Evolutionary conservation across 108 stramenopile species (phyloP).

Genomic region (Parietichytrium sp.): DNA sequence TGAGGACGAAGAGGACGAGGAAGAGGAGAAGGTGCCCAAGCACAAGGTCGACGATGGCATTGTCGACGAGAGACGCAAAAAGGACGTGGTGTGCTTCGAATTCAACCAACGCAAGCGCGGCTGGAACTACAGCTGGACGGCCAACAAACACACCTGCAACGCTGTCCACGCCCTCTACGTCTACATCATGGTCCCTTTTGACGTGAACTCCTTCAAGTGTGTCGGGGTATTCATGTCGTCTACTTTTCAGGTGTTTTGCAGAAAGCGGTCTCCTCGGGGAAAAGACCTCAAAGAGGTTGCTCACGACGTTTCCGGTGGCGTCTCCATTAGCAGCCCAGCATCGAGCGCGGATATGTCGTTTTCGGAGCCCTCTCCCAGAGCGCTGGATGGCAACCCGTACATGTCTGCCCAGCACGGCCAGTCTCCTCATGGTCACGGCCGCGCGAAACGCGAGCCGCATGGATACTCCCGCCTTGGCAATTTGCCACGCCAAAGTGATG

Average conservation of each 20-base stretch:
- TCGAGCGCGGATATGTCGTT: no score
- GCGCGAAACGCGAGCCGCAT: no score
- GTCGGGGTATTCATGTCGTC: background rate
- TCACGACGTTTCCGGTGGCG: no score
- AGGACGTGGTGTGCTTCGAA: background rate
- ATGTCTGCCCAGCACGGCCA: no score
- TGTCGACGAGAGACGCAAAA: background rate
- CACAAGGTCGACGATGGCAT: background rate
- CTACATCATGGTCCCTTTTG: slow-evolving; percentile 36
- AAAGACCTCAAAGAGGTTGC: no score
- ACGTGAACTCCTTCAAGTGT: background rate
- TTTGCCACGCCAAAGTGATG: no score
- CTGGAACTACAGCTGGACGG: background rate
- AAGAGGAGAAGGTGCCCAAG: background rate
- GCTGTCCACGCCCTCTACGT: background rate
- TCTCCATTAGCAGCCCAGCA: no score
- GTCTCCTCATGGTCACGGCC: no score
- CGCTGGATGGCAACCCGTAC: no score
- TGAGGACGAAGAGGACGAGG: background rate
- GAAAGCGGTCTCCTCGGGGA: slow-evolving; percentile 4
- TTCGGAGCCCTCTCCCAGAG: no score
- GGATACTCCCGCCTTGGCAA: no score
- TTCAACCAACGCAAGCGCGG: background rate
- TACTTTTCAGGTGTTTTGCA: background rate
- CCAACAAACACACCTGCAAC: slow-evolving; percentile 34